Base-by-base conservation (phyloP, 2,329 filamentous ascomycete species). In the Sphaceloma murrayae region DNA sequence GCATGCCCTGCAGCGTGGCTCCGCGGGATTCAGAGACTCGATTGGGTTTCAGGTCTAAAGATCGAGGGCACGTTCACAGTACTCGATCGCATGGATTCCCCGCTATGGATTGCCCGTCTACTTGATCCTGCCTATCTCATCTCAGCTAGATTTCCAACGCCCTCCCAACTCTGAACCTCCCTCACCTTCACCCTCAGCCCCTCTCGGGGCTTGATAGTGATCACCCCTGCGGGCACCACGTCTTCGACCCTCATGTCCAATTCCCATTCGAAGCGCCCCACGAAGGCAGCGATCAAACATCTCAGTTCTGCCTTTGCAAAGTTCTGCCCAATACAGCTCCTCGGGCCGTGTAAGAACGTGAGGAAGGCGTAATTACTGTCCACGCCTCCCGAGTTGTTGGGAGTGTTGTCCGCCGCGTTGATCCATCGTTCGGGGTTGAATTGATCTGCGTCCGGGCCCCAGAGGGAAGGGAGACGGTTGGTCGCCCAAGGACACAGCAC, bases 361-460 rank as follows among this genome's bases (percentile, higher is more conserved):
- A 68, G 33, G 43, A 63, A 61, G 9, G 56, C 53, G 40, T 61
- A 67, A 45, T 65, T 65, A 48, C 62, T 65, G 3, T 56, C 54
- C 1, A 51, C 51, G 9, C 58, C 58, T 21, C 57, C 65, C n/a
- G 54, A 55, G 52, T 62, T 65, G 14, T 66, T 68, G 3, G 64
- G 58, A 10, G 58, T 57, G 57, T 60, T 11, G 51, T 56, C 46
- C 9, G 14, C 8, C n/a, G n/a, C n/a, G 52, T 56, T 46, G 30
- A 70, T 64, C 67, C 67, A 70, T 18, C 67, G 59, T 16, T 68
- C 63, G 0, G 67, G 67, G 1, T 56, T 50, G 53, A 69, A 70
- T 0, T 57, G 46, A n/a, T 61, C 58, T 2, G 67, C 58, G 26
- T 66, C 56, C 0, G 54, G 40, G 13, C 65, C 67, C 67, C 67